These are phyloP conservation scores for Phyllosticta ampelicida DNA, from an alignment of 2,329 filamentous ascomycete species.

Conservation along the genomic window DNA sequence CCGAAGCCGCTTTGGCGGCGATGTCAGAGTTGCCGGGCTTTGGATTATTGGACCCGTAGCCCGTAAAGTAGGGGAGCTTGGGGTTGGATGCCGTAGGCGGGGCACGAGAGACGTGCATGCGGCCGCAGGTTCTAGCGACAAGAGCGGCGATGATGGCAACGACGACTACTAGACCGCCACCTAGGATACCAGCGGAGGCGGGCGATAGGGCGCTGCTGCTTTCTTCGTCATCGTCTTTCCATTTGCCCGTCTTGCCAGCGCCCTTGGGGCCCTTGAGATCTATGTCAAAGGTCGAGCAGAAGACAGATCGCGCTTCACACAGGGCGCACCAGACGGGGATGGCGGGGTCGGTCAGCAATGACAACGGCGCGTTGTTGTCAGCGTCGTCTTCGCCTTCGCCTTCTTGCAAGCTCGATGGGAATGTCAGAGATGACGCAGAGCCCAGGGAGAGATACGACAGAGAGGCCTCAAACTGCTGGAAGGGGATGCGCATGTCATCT, in stretches of 20 bases:
- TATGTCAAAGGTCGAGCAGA: slow-evolving; percentile 33
- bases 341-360: not conserved
- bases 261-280: not conserved
- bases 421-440: not conserved
- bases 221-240: not conserved
- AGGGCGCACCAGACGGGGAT: slow-evolving; percentile 42
- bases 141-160: slow-evolving; percentile 30
- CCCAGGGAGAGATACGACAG: slow-evolving; percentile 11
- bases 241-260: not conserved
- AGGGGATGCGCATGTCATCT: slow-evolving; percentile 34
- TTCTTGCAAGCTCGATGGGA: slow-evolving; percentile 27
- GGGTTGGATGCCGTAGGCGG: not conserved
- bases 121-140: not conserved
- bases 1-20: slow-evolving; percentile 27
- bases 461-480: slow-evolving; percentile 35
- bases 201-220: slow-evolving; percentile 19
- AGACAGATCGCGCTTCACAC: slow-evolving; percentile 38
- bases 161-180: slow-evolving; percentile 41
- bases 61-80: not conserved
- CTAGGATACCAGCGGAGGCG: slow-evolving; percentile 44
- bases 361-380: slow-evolving; percentile 10
- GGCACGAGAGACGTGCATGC: not conserved
- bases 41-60: not conserved
- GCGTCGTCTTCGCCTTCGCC: slow-evolving; percentile 31
- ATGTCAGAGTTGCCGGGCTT: not conserved